Evolutionary conservation across 108 stramenopile genomes (phyloP), one percentile per base, ranked within the genome.

Genomic region (Skeletonema grethae): DNA sequence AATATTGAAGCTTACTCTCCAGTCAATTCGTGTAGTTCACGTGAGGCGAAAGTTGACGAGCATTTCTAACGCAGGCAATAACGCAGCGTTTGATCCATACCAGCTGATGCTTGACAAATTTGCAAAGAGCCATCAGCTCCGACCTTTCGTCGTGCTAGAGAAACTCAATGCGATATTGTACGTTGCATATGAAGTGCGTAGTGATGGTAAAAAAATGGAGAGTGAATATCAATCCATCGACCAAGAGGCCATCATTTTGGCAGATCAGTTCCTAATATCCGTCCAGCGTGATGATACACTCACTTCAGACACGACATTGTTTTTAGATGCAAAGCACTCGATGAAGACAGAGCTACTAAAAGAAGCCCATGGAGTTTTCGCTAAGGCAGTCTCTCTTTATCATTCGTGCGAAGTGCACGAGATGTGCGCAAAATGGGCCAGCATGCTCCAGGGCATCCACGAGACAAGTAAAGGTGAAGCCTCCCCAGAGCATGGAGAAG

Each of bases 361-460:
- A 25, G 72, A 77, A 35, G 24, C 81, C 7, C 57, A 57, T 18
- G 29, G 34, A 15, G 65, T 63, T 13, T 73, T 82, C 58, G 32
- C 76, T 3, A 63, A 70, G 3, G 76, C 64, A 10, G 67, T 82
- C 6, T 82, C 80, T 16, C 65, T 77, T 9, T 77, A 82, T 18
- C 72, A 78, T 38, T 65, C 69, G 18, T 56, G 31, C 10, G 30
- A 78, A 7, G 76, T 28, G 24, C 39, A 73, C 63, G 20, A 53
- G 15, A 18, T 78, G 32, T 67, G 65, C n/a, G 62, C 68, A 15
- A 29, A 67, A 22, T 82, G 76, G 63, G 41, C 81, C 8, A 77
- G 73, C 16, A 38, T 78, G 39, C 63, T 82, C 12, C 38, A 73
- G 18, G 35, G 20, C 16, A 63, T 63, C 12, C 38, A 67, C 3